phyloP scores from a whole-genome alignment of 1,284 basidiomycete species.

The Melampsora larici-populina region DNA sequence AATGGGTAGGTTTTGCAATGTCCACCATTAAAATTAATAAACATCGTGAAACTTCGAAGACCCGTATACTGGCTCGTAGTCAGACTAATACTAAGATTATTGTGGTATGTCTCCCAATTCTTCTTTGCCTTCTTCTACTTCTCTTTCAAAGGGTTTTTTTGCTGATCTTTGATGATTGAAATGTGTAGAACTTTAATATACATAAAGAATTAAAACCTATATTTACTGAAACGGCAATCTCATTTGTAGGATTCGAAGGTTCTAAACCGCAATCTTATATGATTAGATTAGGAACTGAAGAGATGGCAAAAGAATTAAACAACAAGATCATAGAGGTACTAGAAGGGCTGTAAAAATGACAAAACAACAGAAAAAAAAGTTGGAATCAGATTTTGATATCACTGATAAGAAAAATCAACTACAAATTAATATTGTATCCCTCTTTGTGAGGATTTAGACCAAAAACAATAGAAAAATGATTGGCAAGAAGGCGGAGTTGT shows the following conservation, averaged over 20 bases:
- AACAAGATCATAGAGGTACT: slow-evolving; percentile 5
- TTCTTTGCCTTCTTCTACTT: background rate
- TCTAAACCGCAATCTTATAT: slow-evolving; percentile 5
- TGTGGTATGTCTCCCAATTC: slow-evolving; percentile 6
- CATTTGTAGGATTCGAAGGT: slow-evolving; percentile 23
- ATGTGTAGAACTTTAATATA: slow-evolving; percentile 22
- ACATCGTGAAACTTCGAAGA: slow-evolving; percentile 6
- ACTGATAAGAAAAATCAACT: no score
- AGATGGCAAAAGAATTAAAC: slow-evolving; percentile 21
- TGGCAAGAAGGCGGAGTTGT: no score
- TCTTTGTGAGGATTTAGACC: no score
- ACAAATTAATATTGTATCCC: no score
- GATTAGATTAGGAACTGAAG: background rate
- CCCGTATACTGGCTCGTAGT: slow-evolving; percentile 29
- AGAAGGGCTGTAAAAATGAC: background rate
- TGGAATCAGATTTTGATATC: no score
- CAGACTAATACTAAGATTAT: slow-evolving; percentile 29
- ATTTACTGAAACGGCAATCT: background rate
- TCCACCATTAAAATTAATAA: slow-evolving; percentile 22
- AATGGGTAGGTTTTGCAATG: slow-evolving; percentile 34
- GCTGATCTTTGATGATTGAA: background rate
- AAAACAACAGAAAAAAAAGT: background rate
- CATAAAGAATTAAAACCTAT: slow-evolving; percentile 3
- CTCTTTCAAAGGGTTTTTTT: background rate
- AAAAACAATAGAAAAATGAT: no score